phyloP scores from a whole-genome alignment of 331 rosid species.

The Rosa hybrid region DNA sequence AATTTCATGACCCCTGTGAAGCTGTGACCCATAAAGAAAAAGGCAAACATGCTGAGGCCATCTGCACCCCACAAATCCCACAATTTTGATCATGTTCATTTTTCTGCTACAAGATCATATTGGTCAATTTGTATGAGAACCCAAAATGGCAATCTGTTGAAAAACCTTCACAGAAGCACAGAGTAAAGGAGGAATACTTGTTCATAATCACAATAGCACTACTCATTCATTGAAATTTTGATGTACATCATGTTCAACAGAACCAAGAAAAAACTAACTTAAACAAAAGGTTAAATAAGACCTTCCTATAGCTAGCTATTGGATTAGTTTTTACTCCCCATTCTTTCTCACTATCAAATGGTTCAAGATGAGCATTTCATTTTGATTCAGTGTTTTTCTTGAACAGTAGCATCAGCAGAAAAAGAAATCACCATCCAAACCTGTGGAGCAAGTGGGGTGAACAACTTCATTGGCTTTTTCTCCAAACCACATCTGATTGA shows the following conservation, averaged over 20 bases:
- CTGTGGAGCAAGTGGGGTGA: constrained; percentile 33
- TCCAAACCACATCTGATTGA: constrained; percentile 30
- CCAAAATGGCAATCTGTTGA: constrained; percentile 30
- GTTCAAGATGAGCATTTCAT: constrained; percentile 28
- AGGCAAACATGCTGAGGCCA: constrained; percentile 42
- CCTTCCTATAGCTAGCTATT: constrained; percentile 3
- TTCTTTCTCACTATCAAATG: neutral
- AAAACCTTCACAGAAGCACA: constrained; percentile 19
- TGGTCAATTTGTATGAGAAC: constrained; percentile 29
- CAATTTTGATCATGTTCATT: constrained; percentile 1
- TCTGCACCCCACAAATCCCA: constrained; percentile 9
- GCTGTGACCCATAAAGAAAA: constrained; percentile 20
- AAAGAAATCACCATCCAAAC: constrained; percentile 42
- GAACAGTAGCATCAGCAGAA: constrained; percentile 29
- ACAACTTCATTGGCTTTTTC: constrained; percentile 35
- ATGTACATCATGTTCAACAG: neutral
- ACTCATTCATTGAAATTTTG: constrained; percentile 9
- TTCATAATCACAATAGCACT: neutral
- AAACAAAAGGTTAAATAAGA: neutral
- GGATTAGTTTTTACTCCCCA: neutral
- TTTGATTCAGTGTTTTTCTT: constrained; percentile 36
- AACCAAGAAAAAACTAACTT: neutral
- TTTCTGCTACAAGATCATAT: constrained; percentile 7
- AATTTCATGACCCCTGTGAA: constrained; percentile 51
- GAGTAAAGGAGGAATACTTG: neutral